Base-by-base conservation (phyloP, 805 yeast genomes). In the Pichia cabralensis region DNA sequence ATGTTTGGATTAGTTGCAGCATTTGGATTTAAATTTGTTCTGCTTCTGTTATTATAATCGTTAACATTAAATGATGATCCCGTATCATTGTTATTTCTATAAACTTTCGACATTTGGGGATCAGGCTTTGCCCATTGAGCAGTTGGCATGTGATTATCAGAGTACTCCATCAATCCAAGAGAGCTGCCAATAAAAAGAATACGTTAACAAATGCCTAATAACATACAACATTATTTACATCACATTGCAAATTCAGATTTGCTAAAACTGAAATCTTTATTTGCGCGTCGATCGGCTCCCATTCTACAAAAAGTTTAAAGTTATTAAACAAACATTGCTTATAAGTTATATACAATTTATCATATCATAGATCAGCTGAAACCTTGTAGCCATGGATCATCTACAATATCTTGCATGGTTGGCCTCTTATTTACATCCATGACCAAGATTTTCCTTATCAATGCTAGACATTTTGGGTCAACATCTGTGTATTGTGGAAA, bases 361-460 rank as follows among this genome's bases (percentile, higher is more conserved):
- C 14, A 17, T 17, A 26, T 16, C 6, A 11, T 14, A 50, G 2
- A 63, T 66, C 39, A 53, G 15, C 40, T 39, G 21, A 54, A 44
- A 8, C 50, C 57, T 2, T 31, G 19, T 17, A 79, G 51, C 96
- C 96, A 88, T n/a, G 57, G 62, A 52, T 84, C 84, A 24, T 71
- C 69, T 28, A 69, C 61, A 10, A 88, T 75, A 22, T 77, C 80
- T 17, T 74, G 68, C 60, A 86, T 80, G 0, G 80, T 70, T 1
- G 95, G 94, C 43, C 97, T 67, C 36, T 67, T 51, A 8, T 62
- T 61, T 15, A 80, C 65, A 35, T 79, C 78, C 32, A 92, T 69
- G n/a, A 73, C 73, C 41, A 89, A 63, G 28, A 88, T 82, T 45
- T 52, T 64, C 39, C 62, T 61, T 28, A 88, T 80, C 51, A 88